Conservation (phyloP, 106 monocot genomes). For the Ottelia alismoides region DNA sequence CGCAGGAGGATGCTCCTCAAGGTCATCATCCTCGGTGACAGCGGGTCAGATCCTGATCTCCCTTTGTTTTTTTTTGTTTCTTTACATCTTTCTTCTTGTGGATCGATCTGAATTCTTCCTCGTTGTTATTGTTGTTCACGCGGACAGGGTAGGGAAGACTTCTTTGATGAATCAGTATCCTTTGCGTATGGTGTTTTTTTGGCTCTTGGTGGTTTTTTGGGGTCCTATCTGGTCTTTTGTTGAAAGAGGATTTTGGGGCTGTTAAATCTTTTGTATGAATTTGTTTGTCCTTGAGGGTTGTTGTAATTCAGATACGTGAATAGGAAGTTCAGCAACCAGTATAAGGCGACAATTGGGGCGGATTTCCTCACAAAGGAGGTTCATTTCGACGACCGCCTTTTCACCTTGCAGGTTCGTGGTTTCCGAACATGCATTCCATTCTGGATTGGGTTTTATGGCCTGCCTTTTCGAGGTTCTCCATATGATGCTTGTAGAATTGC, state of each 20-base stretch:
- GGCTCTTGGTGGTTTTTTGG: too few relatives aligned
- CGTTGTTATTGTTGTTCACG: background rate
- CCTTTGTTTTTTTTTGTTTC: background rate
- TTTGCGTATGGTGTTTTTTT: too few relatives aligned
- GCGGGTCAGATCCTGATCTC: slow-evolving; percentile 43
- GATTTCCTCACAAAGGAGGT: slow-evolving; percentile 79
- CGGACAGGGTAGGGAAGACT: slow-evolving; percentile 89
- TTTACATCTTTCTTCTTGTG: background rate
- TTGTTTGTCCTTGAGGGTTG: slow-evolving; percentile 25
- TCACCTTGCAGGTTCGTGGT: slow-evolving; percentile 84
- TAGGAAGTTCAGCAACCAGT: slow-evolving; percentile 79
- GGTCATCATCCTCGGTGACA: slow-evolving; percentile 97
- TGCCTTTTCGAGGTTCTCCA: too few relatives aligned
- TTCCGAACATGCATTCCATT: too few relatives aligned
- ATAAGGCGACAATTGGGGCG: slow-evolving; percentile 69
- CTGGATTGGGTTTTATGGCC: too few relatives aligned
- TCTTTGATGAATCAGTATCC: slow-evolving; percentile 81
- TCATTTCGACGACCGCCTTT: slow-evolving; percentile 67
- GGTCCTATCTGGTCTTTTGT: too few relatives aligned
- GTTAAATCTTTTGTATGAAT: too few relatives aligned
- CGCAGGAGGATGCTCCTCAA: slow-evolving; percentile 90
- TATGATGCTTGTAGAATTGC: too few relatives aligned
- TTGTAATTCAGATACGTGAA: slow-evolving; percentile 58
- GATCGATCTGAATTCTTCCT: slow-evolving; percentile 1
- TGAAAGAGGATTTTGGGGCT: too few relatives aligned